phyloP scores from a whole-genome alignment of 352 stramenopile species.

The Phytophthora brassicae region DNA sequence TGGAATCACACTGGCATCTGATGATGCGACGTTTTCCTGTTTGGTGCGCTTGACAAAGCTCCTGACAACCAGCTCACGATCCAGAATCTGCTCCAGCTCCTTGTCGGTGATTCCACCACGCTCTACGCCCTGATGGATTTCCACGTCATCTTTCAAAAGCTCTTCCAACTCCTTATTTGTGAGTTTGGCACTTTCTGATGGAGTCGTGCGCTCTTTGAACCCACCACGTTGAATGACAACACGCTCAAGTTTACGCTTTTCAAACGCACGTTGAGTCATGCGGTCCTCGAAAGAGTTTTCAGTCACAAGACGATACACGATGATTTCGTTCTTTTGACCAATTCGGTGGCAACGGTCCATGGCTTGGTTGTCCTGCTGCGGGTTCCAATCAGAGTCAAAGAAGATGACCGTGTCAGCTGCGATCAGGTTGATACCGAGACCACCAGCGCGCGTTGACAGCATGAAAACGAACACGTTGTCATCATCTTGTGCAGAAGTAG shows the following conservation, averaged over 20 bases:
- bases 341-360: conserved; percentile 91
- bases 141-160: conserved; percentile 73
- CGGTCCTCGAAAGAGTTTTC: conserved; percentile 94
- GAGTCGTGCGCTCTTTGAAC: conserved; percentile 62
- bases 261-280: conserved; percentile 91
- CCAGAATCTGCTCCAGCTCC: conserved; percentile 64
- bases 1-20: conserved; percentile 32
- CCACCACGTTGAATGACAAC: conserved; percentile 87
- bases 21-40: conserved; percentile 9
- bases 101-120: conserved; percentile 69
- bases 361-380: conserved; percentile 94
- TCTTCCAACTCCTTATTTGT: conserved; percentile 78
- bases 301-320: conserved; percentile 93
- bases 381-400: conserved; percentile 99
- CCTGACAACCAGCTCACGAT: conserved; percentile 71
- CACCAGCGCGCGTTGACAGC: conserved; percentile 91
- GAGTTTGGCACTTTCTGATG: conserved; percentile 36
- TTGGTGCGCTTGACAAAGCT: conserved; percentile 66
- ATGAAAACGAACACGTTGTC: conserved; percentile 82
- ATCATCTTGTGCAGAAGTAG: conserved; percentile 27
- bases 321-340: conserved; percentile 88
- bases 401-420: conserved; percentile 97
- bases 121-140: conserved; percentile 70
- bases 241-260: conserved; percentile 91
- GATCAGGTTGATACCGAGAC: conserved; percentile 97